phyloP scores from a whole-genome alignment of 148 eudicot genomes.

The Spergularia marina region DNA sequence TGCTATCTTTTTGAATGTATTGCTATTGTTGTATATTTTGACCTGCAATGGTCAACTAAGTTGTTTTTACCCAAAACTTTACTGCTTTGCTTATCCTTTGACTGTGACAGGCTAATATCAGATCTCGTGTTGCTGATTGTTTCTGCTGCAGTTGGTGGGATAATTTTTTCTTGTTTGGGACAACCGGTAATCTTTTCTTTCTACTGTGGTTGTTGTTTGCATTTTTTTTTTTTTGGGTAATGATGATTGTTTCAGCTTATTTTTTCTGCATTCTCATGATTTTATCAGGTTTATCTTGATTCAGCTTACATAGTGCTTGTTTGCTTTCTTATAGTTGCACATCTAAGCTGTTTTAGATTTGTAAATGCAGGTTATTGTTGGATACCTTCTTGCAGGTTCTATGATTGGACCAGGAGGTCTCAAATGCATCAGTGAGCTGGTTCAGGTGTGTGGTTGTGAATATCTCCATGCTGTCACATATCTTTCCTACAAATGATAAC shows the following conservation, averaged over 20 bases:
- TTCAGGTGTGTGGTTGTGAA: conserved; percentile 60
- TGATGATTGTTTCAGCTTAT: neutral
- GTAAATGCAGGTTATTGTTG: conserved; percentile 77
- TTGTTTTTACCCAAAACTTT: no score
- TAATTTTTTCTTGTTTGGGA: conserved; percentile 85
- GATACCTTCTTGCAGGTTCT: conserved; percentile 97
- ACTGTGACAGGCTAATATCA: conserved; percentile 71
- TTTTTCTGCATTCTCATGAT: neutral
- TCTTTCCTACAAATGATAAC: neutral
- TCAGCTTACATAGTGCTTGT: neutral
- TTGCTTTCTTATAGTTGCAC: conserved; percentile 3
- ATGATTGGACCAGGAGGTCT: conserved; percentile 95
- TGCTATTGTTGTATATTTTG: neutral
- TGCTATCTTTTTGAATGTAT: neutral
- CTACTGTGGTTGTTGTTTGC: conserved; percentile 15
- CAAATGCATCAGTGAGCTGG: conserved; percentile 88
- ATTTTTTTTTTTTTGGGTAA: neutral
- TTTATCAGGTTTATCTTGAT: neutral
- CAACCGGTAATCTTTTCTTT: conserved; percentile 68
- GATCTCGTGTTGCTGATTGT: conserved; percentile 92
- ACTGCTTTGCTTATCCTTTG: conserved; percentile 1
- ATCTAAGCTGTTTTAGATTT: neutral
- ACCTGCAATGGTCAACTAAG: no score
- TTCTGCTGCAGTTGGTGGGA: conserved; percentile 98
- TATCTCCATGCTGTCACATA: neutral